A percentile compares a stretch with the other conserved stretches of the same genome.
These are phyloP conservation scores for Tubosaeta sp. DNA, from an alignment of 768 basidiomycete genomes.

Conservation along the genomic window DNA sequence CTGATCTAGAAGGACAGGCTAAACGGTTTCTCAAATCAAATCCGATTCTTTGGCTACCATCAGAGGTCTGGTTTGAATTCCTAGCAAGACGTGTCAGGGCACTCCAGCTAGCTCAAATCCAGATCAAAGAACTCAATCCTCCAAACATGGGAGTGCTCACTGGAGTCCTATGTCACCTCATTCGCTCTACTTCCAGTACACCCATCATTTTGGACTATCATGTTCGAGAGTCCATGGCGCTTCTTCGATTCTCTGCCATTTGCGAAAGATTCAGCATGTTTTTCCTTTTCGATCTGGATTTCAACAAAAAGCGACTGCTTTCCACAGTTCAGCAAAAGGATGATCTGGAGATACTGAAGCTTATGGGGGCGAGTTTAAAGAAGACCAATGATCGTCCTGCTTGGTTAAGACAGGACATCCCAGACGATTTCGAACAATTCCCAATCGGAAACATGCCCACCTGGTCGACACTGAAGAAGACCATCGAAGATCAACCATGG, in stretches of 20 bases:
- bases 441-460: not conserved
- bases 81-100: not conserved
- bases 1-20: not conserved
- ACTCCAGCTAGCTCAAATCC: not conserved
- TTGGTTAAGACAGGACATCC: not conserved
- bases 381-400: not conserved
- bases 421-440: not conserved
- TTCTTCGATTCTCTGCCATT: conserved; percentile 1
- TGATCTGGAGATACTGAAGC: not conserved
- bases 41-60: conserved; percentile 5
- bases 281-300: conserved; percentile 3
- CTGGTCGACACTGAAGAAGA: not conserved
- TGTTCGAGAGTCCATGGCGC: conserved; percentile 8
- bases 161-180: conserved; percentile 4
- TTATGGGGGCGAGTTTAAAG: not conserved
- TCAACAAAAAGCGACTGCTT: not conserved
- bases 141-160: conserved; percentile 7
- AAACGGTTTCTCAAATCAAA: not conserved
- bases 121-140: not conserved
- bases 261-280: conserved; percentile 5
- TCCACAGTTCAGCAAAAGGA: not conserved
- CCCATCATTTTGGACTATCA: conserved; percentile 10
- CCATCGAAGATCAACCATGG: not conserved
- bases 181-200: conserved; percentile 2
- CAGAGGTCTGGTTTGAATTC: conserved; percentile 7